phyloP scores from a whole-genome alignment of 2,329 filamentous ascomycete species.

The Myriosclerotinia duriaeana region DNA sequence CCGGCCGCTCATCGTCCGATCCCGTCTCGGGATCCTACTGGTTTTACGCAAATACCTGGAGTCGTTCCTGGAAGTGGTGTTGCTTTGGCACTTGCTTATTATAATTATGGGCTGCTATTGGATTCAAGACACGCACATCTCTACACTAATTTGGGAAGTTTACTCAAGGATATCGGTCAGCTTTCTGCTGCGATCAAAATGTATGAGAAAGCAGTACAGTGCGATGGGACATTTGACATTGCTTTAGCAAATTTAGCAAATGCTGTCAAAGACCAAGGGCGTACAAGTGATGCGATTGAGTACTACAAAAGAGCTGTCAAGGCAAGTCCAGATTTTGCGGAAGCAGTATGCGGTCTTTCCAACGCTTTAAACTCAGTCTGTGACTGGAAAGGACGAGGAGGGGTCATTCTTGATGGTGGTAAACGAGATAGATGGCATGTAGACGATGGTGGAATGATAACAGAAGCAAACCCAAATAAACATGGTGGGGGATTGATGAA shows the following conservation, averaged over 20 bases:
- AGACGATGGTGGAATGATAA: slow-evolving; percentile 76
- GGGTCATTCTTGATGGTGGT: slow-evolving; percentile 71
- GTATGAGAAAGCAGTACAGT: slow-evolving; percentile 92
- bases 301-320: slow-evolving; percentile 90
- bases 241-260: slow-evolving; percentile 95
- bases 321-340: slow-evolving; percentile 93
- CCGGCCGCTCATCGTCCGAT: slow-evolving; percentile 44
- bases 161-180: slow-evolving; percentile 95
- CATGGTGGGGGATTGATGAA: slow-evolving; percentile 78
- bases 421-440: slow-evolving; percentile 91
- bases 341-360: slow-evolving; percentile 92
- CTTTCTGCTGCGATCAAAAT: slow-evolving; percentile 88
- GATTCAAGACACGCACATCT: slow-evolving; percentile 91
- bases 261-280: slow-evolving; percentile 93
- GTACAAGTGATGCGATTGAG: slow-evolving; percentile 84
- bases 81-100: slow-evolving; percentile 85
- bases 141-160: slow-evolving; percentile 92
- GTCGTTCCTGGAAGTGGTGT: slow-evolving; percentile 84
- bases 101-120: slow-evolving; percentile 86
- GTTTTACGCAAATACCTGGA: slow-evolving; percentile 63
- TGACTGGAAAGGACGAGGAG: slow-evolving; percentile 87
- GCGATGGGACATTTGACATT: slow-evolving; percentile 94
- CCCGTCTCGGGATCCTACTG: slow-evolving; percentile 37
- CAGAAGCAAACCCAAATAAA: slow-evolving; percentile 64
- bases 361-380: slow-evolving; percentile 97